Percentiles rank a stretch among this genome's conserved stretches.
These are phyloP conservation scores for Botrytis porri DNA, from an alignment of 2,329 filamentous ascomycete species.

Conservation along the genomic window DNA sequence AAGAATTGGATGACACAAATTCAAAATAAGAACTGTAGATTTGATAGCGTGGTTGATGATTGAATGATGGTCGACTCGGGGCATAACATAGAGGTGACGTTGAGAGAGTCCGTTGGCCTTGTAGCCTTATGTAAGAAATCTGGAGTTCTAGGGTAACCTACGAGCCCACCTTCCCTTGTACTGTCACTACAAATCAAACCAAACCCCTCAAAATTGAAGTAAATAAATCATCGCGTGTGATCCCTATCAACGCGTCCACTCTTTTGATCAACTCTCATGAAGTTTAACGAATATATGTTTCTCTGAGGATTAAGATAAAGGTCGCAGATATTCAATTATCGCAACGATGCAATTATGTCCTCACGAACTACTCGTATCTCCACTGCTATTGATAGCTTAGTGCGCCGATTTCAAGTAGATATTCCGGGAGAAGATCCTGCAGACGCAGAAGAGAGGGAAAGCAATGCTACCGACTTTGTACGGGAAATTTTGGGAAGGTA, in stretches of 20 bases:
- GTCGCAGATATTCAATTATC: constrained; percentile 16
- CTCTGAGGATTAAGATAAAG: neutral
- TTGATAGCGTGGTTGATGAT: constrained; percentile 27
- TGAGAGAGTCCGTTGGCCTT: constrained; percentile 13
- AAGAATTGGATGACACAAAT: constrained; percentile 28
- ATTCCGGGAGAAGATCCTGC: constrained; percentile 65
- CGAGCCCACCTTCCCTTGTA: neutral
- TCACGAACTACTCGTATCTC: constrained; percentile 60
- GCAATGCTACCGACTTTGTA: constrained; percentile 55
- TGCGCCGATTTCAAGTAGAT: constrained; percentile 69
- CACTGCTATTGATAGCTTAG: constrained; percentile 74
- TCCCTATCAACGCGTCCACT: constrained; percentile 18
- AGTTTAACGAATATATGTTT: neutral
- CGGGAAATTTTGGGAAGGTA: constrained; percentile 45
- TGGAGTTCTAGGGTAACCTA: constrained; percentile 17
- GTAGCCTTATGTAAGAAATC: constrained; percentile 19
- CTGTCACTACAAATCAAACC: neutral
- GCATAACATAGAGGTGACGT: constrained; percentile 25
- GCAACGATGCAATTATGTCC: constrained; percentile 38
- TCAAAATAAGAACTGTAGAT: constrained; percentile 27
- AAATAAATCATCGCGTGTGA: constrained; percentile 19
- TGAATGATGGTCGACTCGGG: constrained; percentile 23
- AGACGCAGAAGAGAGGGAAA: constrained; percentile 65
- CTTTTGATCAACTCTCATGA: constrained; percentile 14
- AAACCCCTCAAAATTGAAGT: constrained; percentile 10